phyloP scores from a whole-genome alignment of 176 grass and related monocot genomes.

The Chloris gayana region DNA sequence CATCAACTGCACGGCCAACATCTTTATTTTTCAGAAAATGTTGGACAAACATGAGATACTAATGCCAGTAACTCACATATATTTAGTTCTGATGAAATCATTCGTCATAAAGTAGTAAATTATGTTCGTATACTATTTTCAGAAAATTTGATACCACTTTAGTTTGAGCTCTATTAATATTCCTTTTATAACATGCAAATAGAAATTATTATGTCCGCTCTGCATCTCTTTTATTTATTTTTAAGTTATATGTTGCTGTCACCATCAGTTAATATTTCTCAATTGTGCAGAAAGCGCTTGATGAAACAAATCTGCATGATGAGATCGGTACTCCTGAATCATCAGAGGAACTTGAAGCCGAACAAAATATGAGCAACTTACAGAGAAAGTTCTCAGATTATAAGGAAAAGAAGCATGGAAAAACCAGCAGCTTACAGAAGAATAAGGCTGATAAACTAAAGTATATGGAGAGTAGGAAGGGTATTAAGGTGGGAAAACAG shows the following conservation, averaged over 20 bases:
- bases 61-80: no score
- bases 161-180: no score
- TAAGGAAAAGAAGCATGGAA: slow-evolving; percentile 38
- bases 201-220: slow-evolving; percentile 8
- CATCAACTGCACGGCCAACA: no score
- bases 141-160: not conserved
- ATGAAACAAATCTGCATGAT: slow-evolving; percentile 15
- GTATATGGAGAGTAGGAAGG: slow-evolving; percentile 23
- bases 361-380: slow-evolving; percentile 17
- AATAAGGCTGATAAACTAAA: slow-evolving; percentile 35
- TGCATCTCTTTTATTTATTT: not conserved
- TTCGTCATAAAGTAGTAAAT: no score
- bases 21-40: no score
- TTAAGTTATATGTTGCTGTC: slow-evolving; percentile 2
- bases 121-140: no score
- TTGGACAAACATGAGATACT: no score
- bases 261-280: slow-evolving; percentile 25
- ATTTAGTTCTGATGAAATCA: no score
- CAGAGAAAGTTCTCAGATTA: slow-evolving; percentile 16
- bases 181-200: no score
- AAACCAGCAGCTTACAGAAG: slow-evolving; percentile 27
- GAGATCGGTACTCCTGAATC: slow-evolving; percentile 26
- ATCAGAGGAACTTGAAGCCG: slow-evolving; percentile 38
- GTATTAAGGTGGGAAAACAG: slow-evolving; percentile 32
- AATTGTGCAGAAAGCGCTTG: slow-evolving; percentile 38